These are phyloP conservation scores for Citrullus mucosospermus DNA, from an alignment of 306 rosid genomes.

Conservation along the genomic window DNA sequence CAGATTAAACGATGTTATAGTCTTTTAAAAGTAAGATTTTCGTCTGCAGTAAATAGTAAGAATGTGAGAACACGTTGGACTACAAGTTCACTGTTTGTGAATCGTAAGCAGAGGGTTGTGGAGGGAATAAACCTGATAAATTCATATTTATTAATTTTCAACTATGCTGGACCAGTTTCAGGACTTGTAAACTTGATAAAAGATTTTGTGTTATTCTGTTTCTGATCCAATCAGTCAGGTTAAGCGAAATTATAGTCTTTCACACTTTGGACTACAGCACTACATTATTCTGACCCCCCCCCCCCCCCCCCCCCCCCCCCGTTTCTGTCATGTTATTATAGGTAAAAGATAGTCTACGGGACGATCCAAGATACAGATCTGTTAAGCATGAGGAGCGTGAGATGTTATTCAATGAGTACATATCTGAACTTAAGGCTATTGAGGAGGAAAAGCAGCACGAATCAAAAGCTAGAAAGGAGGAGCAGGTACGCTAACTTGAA, in stretches of 20 bases:
- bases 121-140: neutral
- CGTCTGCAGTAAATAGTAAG: neutral
- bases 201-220: neutral
- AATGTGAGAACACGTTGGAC: neutral
- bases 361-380: conserved; percentile 74
- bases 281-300: neutral
- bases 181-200: neutral
- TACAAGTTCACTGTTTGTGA: neutral
- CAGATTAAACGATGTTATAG: neutral
- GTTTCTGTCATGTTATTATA: conserved; percentile 22
- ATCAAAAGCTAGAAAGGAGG: conserved; percentile 70
- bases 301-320: neutral
- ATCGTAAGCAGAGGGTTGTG: neutral
- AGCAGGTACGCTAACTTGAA: conserved; percentile 49
- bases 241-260: neutral
- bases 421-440: conserved; percentile 68
- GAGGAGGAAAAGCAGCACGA: conserved; percentile 64
- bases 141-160: neutral
- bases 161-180: neutral
- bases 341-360: conserved; percentile 78
- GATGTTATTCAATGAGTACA: conserved; percentile 52
- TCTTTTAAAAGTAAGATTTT: neutral
- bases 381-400: conserved; percentile 87
- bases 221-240: neutral
- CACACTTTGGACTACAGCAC: neutral